phyloP scores from a whole-genome alignment of 345 rosid species.

The Triadica sebifera region DNA sequence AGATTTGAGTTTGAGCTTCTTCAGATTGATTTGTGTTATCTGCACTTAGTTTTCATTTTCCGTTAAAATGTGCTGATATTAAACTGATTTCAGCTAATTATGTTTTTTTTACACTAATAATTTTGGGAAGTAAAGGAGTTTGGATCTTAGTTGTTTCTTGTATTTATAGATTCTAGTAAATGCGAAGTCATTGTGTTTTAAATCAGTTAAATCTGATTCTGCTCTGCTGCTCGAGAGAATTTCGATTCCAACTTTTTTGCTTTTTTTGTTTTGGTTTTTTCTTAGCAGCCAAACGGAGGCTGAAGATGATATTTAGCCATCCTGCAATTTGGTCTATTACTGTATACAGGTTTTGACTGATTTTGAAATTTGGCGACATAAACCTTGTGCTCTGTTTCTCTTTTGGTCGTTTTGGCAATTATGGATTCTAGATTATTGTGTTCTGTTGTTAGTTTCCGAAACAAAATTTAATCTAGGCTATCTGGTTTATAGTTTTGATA shows the following conservation, averaged over 20 bases:
- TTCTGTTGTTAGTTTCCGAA: background rate
- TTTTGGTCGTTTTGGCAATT: background rate
- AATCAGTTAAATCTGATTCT: background rate
- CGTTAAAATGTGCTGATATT: background rate
- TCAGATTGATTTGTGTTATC: background rate
- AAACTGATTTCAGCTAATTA: background rate
- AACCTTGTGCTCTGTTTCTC: background rate
- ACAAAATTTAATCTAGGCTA: background rate
- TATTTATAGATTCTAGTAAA: background rate
- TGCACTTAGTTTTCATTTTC: background rate
- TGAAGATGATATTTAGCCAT: conserved; percentile 1
- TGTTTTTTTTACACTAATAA: background rate
- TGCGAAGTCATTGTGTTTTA: background rate
- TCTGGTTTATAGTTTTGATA: conserved; percentile 6
- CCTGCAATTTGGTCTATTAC: background rate
- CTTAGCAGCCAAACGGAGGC: background rate
- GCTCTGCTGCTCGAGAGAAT: background rate
- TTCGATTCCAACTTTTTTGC: background rate
- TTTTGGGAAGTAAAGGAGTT: background rate
- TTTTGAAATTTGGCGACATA: background rate
- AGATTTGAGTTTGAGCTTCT: background rate
- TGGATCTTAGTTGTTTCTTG: background rate
- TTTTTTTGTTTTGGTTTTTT: background rate
- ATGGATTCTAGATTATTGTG: background rate
- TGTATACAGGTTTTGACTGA: background rate